phyloP scores from a whole-genome alignment of 1,284 basidiomycete species.

The Neotropicomus parvogracilis region DNA sequence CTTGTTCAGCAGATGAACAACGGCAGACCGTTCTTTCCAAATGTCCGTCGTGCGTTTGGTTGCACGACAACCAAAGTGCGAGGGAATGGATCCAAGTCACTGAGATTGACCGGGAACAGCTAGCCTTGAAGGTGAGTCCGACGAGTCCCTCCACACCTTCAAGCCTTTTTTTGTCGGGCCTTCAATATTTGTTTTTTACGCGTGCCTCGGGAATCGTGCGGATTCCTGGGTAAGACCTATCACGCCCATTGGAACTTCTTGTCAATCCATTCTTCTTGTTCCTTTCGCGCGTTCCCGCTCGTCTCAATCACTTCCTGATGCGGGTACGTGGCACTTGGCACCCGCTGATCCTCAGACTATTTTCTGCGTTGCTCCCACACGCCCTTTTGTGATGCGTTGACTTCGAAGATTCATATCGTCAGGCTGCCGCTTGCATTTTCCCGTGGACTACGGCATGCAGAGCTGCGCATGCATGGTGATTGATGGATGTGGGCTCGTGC shows the following conservation, averaged over 20 bases:
- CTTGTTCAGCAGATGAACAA: conserved; percentile 1
- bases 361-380: conserved; percentile 5
- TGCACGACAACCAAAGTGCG: conserved; percentile 38
- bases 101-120: conserved; percentile 37
- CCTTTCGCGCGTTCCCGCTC: conserved; percentile 8
- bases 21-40: conserved; percentile 11
- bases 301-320: conserved; percentile 16
- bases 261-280: conserved; percentile 6
- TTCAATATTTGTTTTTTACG: conserved; percentile 10
- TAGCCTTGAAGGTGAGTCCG: conserved; percentile 28
- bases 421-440: conserved; percentile 22
- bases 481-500: conserved; percentile 29
- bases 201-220: conserved; percentile 13
- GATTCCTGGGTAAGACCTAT: conserved; percentile 7
- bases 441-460: conserved; percentile 27
- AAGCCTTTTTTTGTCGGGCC: conserved; percentile 2
- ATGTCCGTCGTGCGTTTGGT: conserved; percentile 22
- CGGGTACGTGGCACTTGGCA: conserved; percentile 7
- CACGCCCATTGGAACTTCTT: conserved; percentile 7
- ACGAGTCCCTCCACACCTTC: conserved; percentile 1
- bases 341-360: conserved; percentile 6
- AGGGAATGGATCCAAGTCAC: conserved; percentile 48
- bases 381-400: conserved; percentile 10
- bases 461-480: conserved; percentile 27
- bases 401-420: conserved; percentile 15